Conservation (phyloP, 306 rosid genomes). For the Sesbania bispinosa region DNA sequence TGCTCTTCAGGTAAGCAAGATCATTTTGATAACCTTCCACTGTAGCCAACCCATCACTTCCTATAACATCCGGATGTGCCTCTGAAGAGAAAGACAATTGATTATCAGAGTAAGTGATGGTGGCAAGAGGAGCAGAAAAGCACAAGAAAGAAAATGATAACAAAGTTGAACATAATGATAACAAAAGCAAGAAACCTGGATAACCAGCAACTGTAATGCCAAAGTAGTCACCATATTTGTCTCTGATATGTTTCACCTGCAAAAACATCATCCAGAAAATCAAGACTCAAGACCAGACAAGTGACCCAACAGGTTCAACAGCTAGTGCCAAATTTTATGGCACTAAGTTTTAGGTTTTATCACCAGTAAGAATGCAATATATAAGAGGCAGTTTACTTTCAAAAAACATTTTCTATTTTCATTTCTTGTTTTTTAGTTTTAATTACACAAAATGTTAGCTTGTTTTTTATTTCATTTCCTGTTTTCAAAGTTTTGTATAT, state of each 20-base stretch:
- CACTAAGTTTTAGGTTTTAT: conserved; percentile 7
- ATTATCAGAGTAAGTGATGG: conserved; percentile 12
- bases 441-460: too few relatives aligned
- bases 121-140: neutral
- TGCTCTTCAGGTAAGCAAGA: conserved; percentile 79
- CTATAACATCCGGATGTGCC: conserved; percentile 92
- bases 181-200: conserved; percentile 59
- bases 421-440: too few relatives aligned
- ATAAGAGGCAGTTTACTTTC: too few relatives aligned
- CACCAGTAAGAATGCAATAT: conserved; percentile 5
- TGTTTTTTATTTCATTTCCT: too few relatives aligned
- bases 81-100: conserved; percentile 41
- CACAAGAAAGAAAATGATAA: neutral
- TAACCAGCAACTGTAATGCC: conserved; percentile 97
- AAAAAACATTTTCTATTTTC: too few relatives aligned
- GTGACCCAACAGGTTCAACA: neutral
- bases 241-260: conserved; percentile 81
- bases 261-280: conserved; percentile 13
- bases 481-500: too few relatives aligned
- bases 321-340: neutral
- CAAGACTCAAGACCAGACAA: conserved; percentile 18
- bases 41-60: conserved; percentile 66
- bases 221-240: conserved; percentile 79
- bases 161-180: conserved; percentile 8
- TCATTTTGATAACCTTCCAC: conserved; percentile 71